phyloP scores from a whole-genome alignment of 2,329 filamentous ascomycete species.

The Exophiala sp. region DNA sequence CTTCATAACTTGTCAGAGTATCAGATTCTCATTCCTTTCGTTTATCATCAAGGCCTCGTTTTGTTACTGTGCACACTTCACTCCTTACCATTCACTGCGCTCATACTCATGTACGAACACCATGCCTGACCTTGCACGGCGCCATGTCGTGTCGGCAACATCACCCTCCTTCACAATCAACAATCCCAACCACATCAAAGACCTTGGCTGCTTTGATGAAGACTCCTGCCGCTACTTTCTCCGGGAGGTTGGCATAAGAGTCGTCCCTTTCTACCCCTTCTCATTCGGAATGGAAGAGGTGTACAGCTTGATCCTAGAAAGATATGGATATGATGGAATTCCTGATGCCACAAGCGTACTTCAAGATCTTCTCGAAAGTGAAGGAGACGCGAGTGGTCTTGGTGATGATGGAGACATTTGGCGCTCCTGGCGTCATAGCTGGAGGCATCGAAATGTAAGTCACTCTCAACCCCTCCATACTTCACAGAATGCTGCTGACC shows the following conservation, averaged over 20 bases:
- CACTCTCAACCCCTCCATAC: background rate
- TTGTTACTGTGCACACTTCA: background rate
- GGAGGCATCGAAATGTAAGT: constrained; percentile 30
- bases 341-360: constrained; percentile 29
- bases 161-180: constrained; percentile 1
- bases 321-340: constrained; percentile 26
- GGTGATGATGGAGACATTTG: constrained; percentile 31
- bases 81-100: background rate
- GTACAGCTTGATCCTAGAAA: constrained; percentile 25
- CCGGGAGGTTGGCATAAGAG: constrained; percentile 26
- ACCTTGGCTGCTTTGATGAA: constrained; percentile 28
- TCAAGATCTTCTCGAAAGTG: constrained; percentile 30
- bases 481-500: constrained; percentile 2
- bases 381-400: constrained; percentile 22
- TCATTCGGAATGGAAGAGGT: constrained; percentile 31
- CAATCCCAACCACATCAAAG: constrained; percentile 9
- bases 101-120: background rate
- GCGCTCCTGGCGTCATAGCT: constrained; percentile 30
- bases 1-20: background rate
- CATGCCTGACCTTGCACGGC: constrained; percentile 11
- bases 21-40: no score
- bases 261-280: constrained; percentile 29
- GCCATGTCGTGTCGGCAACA: constrained; percentile 7
- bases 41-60: background rate
- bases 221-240: constrained; percentile 30